A percentile compares a stretch with the other conserved stretches of the same genome.
These are phyloP conservation scores for Agastache rugosa DNA, from an alignment of 257 asterid species.

Conservation along the genomic window DNA sequence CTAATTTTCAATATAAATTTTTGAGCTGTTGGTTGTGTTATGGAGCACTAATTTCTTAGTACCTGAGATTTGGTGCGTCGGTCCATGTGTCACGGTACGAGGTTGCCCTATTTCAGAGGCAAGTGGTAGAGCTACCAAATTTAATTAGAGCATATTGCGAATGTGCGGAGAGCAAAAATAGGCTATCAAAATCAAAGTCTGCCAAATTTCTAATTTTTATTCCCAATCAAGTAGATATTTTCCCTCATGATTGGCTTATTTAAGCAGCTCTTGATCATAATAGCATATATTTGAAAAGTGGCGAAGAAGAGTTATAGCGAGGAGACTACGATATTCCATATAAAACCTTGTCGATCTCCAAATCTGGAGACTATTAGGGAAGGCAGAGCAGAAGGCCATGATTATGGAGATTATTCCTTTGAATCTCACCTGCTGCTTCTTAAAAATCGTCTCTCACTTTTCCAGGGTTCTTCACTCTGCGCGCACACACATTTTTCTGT, in stretches of 20 bases:
- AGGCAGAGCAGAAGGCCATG: constrained; percentile 43
- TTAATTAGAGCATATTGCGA: too few species aligned
- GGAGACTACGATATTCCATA: neutral
- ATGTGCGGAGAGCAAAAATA: too few species aligned
- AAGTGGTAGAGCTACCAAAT: neutral
- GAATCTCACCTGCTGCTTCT: constrained; percentile 25
- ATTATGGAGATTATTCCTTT: constrained; percentile 7
- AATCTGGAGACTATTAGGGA: constrained; percentile 58
- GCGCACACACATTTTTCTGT: neutral
- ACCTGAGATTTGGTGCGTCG: too few species aligned
- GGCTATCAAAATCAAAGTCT: too few species aligned
- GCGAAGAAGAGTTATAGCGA: neutral
- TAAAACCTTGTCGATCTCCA: neutral
- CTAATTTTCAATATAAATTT: too few species aligned
- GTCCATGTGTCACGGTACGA: neutral
- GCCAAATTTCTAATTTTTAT: too few species aligned
- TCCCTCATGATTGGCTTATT: too few species aligned
- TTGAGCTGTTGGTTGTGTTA: too few species aligned
- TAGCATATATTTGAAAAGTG: neutral
- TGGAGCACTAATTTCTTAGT: too few species aligned
- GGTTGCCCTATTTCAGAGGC: neutral
- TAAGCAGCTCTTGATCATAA: too few species aligned
- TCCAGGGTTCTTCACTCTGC: too few species aligned
- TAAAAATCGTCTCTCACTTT: constrained; percentile 21
- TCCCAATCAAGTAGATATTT: too few species aligned